phyloP scores from a whole-genome alignment of 352 stramenopile genomes.

The Phytophthora agathidicida region DNA sequence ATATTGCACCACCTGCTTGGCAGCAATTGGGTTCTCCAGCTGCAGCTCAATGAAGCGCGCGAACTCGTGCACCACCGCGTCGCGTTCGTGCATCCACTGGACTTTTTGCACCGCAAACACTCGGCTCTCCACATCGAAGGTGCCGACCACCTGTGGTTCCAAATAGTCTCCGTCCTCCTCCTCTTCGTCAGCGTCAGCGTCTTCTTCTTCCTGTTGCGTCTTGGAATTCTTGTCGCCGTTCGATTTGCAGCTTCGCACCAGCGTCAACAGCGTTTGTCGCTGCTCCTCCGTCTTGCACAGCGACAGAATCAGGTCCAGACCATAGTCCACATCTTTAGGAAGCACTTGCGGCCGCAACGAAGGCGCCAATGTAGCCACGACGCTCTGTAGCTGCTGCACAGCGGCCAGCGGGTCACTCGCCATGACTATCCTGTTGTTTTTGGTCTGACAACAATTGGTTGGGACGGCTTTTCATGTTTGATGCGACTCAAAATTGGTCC shows the following conservation, averaged over 20 bases:
- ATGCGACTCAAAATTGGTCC: conserved; percentile 15
- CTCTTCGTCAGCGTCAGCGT: conserved; percentile 48
- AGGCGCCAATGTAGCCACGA: conserved; percentile 61
- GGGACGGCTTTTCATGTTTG: conserved; percentile 22
- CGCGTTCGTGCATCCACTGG: conserved; percentile 66
- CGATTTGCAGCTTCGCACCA: conserved; percentile 50
- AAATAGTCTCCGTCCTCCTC: conserved; percentile 32
- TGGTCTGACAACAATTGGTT: conserved; percentile 28
- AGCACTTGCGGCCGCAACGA: conserved; percentile 68
- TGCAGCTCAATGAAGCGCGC: conserved; percentile 78
- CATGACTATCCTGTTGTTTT: conserved; percentile 27
- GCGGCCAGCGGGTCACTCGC: conserved; percentile 58
- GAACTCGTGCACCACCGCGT: conserved; percentile 75
- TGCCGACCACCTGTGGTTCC: conserved; percentile 54
- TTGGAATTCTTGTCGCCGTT: conserved; percentile 15
- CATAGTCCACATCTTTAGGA: conserved; percentile 62
- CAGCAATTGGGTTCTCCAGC: conserved; percentile 54
- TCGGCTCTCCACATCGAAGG: conserved; percentile 65
- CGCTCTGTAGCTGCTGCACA: conserved; percentile 66
- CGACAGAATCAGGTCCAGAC: conserved; percentile 63
- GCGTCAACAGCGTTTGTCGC: conserved; percentile 52
- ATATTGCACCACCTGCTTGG: conserved; percentile 44
- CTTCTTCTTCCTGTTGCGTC: conserved; percentile 48
- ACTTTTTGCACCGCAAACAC: conserved; percentile 67
- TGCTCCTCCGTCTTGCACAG: conserved; percentile 73